Base-by-base conservation (phyloP, 208 protist species). In the Wallacemonas sp. region DNA sequence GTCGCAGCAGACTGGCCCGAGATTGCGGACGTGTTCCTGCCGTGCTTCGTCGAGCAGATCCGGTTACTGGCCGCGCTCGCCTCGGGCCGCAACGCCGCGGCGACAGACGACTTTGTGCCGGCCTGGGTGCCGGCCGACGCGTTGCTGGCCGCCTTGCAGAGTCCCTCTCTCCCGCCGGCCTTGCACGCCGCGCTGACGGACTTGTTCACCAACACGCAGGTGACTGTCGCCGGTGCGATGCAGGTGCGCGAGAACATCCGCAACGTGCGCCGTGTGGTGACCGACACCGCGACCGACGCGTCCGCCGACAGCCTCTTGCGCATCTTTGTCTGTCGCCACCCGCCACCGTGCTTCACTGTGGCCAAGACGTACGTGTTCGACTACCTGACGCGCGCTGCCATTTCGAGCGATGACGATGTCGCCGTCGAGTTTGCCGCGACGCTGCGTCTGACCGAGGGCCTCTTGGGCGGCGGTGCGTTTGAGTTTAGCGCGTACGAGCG, bases 381-480 rank as follows among this genome's bases (percentile, higher is more conserved):
- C n/a, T 71, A 67, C 65, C 31, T 82, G 62, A 41, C 16, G 46
- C 23, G 31, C 3, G 62, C 72, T 16, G 31, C 46, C 26, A 69
- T 82, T 28, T 72, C 67, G 45, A 70, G 66, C 10, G 69, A 76
- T 28, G 72, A 77, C 26, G 62, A 70, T 29, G 46, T 57, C 16
- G 72, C 65, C 4, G 29, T 52, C 1, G 69, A 74, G 61, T 79
- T 78, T 38, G 55, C 75, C 38, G 65, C 71, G 7, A 50, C 66
- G 55, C 59, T 81, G 38, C 71, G 76, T 39, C 62, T 86, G 10
- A 67, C 65, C 12, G 73, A 77, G 20, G 71, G 55, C 26, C 69
- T 86, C 8, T 55, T 86, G 18, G 72, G 78, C 54, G 59, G 64
- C 28, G 79, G 79, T 25, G 74, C 65, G 0, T 86, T 81, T n/a